Conservation (phyloP, 176 grass and related monocot species). For the Oryza glaberrima region DNA sequence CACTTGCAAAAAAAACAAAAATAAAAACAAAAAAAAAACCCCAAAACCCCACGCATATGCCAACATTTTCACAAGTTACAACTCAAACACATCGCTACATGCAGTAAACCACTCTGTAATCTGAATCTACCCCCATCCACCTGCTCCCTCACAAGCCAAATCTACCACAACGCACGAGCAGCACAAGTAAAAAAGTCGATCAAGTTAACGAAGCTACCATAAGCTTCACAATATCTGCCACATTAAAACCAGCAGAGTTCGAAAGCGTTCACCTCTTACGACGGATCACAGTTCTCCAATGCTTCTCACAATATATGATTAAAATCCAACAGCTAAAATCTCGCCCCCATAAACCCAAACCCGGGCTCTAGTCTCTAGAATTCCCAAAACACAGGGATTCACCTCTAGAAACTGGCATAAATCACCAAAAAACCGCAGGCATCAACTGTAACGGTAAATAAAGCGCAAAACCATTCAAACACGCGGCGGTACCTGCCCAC, state of each 20-base stretch:
- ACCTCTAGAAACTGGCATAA: neutral
- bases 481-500: neutral
- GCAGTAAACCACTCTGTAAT: neutral
- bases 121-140: conserved; percentile 1
- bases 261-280: neutral
- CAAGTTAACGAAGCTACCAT: neutral
- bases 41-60: neutral
- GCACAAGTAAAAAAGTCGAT: neutral
- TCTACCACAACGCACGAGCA: neutral
- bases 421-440: neutral
- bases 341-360: neutral
- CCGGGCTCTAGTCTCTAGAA: neutral
- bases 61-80: neutral
- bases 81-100: neutral
- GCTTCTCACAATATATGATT: no score
- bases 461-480: neutral
- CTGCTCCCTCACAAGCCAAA: neutral
- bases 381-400: neutral
- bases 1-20: no score
- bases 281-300: neutral
- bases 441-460: neutral
- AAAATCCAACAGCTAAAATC: neutral
- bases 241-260: neutral
- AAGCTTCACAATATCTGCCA: neutral
- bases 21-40: neutral